Conservation (phyloP, 1,284 basidiomycete genomes). For the Amylostereum areolatum region DNA sequence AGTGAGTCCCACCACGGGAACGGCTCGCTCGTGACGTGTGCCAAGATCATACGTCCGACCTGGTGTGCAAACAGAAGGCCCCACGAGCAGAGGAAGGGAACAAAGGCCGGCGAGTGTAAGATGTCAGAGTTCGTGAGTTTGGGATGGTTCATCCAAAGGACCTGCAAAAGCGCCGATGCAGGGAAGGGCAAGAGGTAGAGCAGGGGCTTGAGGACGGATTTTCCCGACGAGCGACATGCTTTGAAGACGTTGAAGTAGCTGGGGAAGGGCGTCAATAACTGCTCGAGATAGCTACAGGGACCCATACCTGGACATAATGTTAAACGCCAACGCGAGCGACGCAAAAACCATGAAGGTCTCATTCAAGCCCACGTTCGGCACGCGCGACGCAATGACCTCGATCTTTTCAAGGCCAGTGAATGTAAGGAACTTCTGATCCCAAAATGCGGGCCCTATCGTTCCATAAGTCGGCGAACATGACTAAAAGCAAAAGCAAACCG, state of each 20-base stretch:
- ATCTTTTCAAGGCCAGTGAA: slow-evolving; percentile 53
- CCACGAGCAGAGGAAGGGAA: slow-evolving; percentile 90
- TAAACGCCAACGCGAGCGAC: slow-evolving; percentile 70
- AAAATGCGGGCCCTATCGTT: slow-evolving; percentile 66
- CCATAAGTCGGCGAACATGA: neutral
- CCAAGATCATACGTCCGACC: slow-evolving; percentile 89
- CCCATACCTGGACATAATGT: slow-evolving; percentile 68
- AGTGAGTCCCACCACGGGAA: slow-evolving; percentile 89
- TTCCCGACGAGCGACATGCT: slow-evolving; percentile 34
- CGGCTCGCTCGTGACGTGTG: slow-evolving; percentile 81
- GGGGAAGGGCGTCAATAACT: slow-evolving; percentile 1
- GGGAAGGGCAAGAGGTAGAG: slow-evolving; percentile 78
- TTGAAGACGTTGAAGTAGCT: slow-evolving; percentile 76
- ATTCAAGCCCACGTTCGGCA: slow-evolving; percentile 76
- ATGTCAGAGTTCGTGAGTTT: slow-evolving; percentile 49
- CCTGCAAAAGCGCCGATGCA: slow-evolving; percentile 61
- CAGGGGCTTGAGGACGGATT: slow-evolving; percentile 50
- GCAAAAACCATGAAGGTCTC: slow-evolving; percentile 86
- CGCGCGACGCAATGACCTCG: slow-evolving; percentile 35
- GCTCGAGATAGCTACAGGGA: slow-evolving; percentile 1
- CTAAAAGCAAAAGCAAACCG: slow-evolving; percentile 14
- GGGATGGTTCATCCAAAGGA: slow-evolving; percentile 77
- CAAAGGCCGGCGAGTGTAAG: slow-evolving; percentile 61
- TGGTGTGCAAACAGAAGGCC: slow-evolving; percentile 83
- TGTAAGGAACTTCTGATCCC: slow-evolving; percentile 73